Evolutionary conservation across 441 rosid species (phyloP), one percentile per base, ranked within the genome.

Genomic region (Pelargonium myrrhifolium): DNA sequence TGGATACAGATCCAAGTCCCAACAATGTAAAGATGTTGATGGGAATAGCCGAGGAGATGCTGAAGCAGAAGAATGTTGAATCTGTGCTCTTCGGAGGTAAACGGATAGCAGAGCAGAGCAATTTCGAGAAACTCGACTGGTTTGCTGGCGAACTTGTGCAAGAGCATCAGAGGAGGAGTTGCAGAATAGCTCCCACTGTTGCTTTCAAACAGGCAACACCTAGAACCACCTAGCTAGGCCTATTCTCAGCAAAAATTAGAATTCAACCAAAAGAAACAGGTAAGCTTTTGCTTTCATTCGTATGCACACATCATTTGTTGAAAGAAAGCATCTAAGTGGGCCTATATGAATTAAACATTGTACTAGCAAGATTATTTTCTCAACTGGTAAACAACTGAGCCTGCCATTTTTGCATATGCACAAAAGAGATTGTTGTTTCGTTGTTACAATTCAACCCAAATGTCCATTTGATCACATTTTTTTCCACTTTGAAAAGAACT

Each of bases 111-210:
- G 91, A 87, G 60, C 78, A 85, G 42, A 89, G 84, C 72, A 93
- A 90, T 74, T 86, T 76, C 26, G 97, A 90, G 84, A 93, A 87
- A 73, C 85, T 93, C 0, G 98, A 93, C 42, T 84, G 90, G 88
- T 81, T 93, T 59, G 94, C 98, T 0, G 83, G 82, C 28, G 91
- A 89, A 71, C 97, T 93, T 55, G 94, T 93, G 70, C 81, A 83
- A 26, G 98, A 93, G 77, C 98, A 93, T 79, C 93, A 85, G 84
- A 87, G 90, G 86, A 83, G 97, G 83, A 90, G 89, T 75, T 78
- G 85, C 78, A 80, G 98, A 70, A 90, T 93, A 3, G 92, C 97
- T 75, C 98, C 98, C 80, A 93, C 98, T 75, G 96, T 93, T 65
- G 98, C 90, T 51, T 89, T 93, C 86, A 93, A 93, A 84, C 94